These are phyloP conservation scores for Huntiella abstrusa DNA, from an alignment of 2,329 filamentous ascomycete genomes.

Conservation along the genomic window DNA sequence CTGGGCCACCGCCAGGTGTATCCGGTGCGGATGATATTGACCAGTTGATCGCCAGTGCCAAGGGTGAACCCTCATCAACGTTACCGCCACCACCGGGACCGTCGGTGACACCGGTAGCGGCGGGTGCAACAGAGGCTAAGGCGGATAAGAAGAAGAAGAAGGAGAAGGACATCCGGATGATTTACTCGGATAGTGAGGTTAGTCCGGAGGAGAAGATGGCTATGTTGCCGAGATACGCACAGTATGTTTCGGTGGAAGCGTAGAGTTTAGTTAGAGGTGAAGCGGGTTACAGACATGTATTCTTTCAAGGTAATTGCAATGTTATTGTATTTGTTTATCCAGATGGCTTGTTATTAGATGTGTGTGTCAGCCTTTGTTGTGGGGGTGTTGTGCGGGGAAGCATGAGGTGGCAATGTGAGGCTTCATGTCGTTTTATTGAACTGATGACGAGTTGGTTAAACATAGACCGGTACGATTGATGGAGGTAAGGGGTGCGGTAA, in stretches of 20 bases:
- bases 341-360: too few species aligned
- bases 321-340: too few species aligned
- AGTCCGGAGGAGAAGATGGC: slow-evolving; percentile 88
- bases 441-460: too few species aligned
- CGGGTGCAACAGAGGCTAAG: slow-evolving; percentile 13
- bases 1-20: slow-evolving; percentile 14
- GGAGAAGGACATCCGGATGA: slow-evolving; percentile 48
- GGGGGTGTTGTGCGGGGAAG: too few species aligned
- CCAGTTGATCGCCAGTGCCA: slow-evolving; percentile 42
- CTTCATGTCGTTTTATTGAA: too few species aligned
- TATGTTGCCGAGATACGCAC: slow-evolving; percentile 52
- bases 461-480: too few species aligned
- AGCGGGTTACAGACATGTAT: background rate
- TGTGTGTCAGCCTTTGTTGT: too few species aligned
- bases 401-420: too few species aligned
- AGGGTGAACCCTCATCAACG: slow-evolving; percentile 35
- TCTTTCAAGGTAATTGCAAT: background rate
- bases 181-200: slow-evolving; percentile 62
- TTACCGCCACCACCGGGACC: slow-evolving; percentile 16
- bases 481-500: too few species aligned
- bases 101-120: slow-evolving; percentile 22
- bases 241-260: slow-evolving; percentile 27
- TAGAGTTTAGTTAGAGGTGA: background rate
- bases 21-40: slow-evolving; percentile 38
- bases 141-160: slow-evolving; percentile 39